phyloP scores from a whole-genome alignment of 129 eudicot genomes.

The Centaurea solstitialis region DNA sequence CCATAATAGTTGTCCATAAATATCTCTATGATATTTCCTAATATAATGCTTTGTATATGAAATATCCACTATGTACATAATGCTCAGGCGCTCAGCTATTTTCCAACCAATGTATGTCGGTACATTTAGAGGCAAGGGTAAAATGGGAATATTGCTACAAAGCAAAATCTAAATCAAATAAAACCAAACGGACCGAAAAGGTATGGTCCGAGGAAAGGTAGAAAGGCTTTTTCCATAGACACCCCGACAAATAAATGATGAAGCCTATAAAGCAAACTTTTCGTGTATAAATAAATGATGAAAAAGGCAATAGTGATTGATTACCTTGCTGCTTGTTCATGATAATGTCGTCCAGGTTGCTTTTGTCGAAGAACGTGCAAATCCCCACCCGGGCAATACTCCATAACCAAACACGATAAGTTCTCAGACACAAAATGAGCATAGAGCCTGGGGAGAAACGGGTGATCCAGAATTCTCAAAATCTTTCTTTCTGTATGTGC shows the following conservation, averaged over 20 bases:
- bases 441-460: conserved; percentile 86
- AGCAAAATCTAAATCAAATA: neutral
- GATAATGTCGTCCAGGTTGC: conserved; percentile 76
- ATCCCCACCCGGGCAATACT: conserved; percentile 96
- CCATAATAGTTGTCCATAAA: too few relatives aligned
- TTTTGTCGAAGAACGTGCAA: conserved; percentile 86
- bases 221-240: neutral
- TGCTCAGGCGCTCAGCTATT: too few relatives aligned
- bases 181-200: neutral
- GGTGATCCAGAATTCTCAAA: conserved; percentile 83
- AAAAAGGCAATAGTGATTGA: neutral
- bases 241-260: neutral
- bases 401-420: conserved; percentile 87
- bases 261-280: neutral
- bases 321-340: conserved; percentile 90
- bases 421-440: conserved; percentile 83
- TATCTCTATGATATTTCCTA: too few relatives aligned
- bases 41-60: too few relatives aligned
- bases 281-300: neutral
- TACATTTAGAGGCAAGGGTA: neutral
- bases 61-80: too few relatives aligned
- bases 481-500: conserved; percentile 91
- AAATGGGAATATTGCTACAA: neutral
- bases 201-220: neutral
- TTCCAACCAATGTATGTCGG: neutral